Evolutionary conservation across 768 basidiomycete genomes (phyloP), one percentile per base, ranked within the genome.

Genomic region (Podaxis mareebaensis): DNA sequence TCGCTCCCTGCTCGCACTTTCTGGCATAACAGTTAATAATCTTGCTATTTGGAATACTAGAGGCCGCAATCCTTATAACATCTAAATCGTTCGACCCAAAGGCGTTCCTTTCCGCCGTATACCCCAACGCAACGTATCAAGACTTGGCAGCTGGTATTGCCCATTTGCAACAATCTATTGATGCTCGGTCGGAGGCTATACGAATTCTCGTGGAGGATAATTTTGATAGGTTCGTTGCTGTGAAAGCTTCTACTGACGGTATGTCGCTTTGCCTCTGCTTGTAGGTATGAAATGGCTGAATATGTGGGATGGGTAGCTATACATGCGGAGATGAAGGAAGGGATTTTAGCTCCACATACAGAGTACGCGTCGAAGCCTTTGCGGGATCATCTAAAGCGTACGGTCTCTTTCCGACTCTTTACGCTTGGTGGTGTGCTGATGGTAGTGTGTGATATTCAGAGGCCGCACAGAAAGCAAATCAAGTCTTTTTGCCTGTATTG

Each of bases 1-100:
- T 17, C 10, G 44, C 44, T 20, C 3, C n/a, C n/a, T 46, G 3
- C 7, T 20, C 44, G 8, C 44, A n/a, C 2, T 8, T 4, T 15
- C 15, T 3, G 13, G 15, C 42, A 13, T 20, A 20, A 17, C 6
- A 7, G 17, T 22, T 46, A 46, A n/a, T 17, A 46, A 17, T 46
- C n/a, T 46, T 15, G 20, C 20, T 46, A 24, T 28, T 58, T 49
- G 48, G 20, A 17, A 53, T 6, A 26, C 44, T 69, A 93, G 92
- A 92, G 79, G 86, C 93, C 5, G 80, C 92, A 10, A 88, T 95
- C 62, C 80, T 93, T 42, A 87, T 98, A 15, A 89, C 88, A 3
- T 96, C 95, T 38, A 99, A 99, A 72, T 87, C 93, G 2, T 99
- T 99, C 78, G 93, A 98, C 71, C 95, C 97, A 6, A 98, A 96